phyloP scores from a whole-genome alignment of 305 asterid species.

The Rubia peregrina region DNA sequence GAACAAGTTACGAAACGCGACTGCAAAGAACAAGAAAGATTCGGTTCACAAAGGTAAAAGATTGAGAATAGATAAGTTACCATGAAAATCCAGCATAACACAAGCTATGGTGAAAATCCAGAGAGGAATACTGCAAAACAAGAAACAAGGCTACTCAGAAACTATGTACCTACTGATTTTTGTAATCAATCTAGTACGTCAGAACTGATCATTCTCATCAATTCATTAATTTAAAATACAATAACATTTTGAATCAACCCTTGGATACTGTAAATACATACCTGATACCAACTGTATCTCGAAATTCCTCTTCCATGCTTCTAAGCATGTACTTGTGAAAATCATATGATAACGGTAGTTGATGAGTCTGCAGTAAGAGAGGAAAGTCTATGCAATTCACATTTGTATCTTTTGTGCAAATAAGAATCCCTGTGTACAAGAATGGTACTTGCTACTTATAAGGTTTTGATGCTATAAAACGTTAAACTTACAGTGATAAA shows the following conservation, averaged over 20 bases:
- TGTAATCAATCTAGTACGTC: neutral
- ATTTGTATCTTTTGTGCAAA: neutral
- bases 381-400: slow-evolving; percentile 9
- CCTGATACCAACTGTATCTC: slow-evolving; percentile 94
- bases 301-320: slow-evolving; percentile 96
- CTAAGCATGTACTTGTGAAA: slow-evolving; percentile 93
- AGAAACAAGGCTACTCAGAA: neutral
- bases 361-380: slow-evolving; percentile 62
- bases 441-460: too few relatives aligned
- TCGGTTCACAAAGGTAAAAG: neutral
- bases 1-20: too few relatives aligned
- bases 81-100: slow-evolving; percentile 66
- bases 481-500: slow-evolving; percentile 54
- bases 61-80: slow-evolving; percentile 24
- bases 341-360: slow-evolving; percentile 75
- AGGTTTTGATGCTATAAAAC: neutral
- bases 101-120: slow-evolving; percentile 81
- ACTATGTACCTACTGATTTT: too few relatives aligned
- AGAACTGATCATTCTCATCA: neutral
- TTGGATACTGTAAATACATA: slow-evolving; percentile 15
- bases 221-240: neutral
- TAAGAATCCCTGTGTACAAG: too few relatives aligned
- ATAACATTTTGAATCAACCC: neutral
- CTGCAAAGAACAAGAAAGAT: slow-evolving; percentile 7
- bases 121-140: slow-evolving; percentile 56